Evolutionary conservation across 2,329 filamentous ascomycete species (phyloP).

Genomic region (Sarocladiaceae sp.): DNA sequence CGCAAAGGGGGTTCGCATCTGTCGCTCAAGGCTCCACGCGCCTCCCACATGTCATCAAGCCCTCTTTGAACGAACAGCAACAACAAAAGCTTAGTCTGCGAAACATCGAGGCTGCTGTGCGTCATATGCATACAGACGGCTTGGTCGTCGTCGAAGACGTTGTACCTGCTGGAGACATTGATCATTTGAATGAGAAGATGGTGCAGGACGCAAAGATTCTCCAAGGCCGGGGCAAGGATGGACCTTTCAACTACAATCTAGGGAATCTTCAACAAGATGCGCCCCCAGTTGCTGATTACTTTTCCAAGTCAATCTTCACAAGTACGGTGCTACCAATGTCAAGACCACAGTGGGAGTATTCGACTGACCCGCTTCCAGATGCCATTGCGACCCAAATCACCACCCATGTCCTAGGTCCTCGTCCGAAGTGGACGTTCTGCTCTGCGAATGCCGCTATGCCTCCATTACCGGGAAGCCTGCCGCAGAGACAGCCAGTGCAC

Average conservation of each 20-base stretch:
- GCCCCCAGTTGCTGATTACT: conserved; percentile 42
- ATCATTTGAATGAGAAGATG: conserved; percentile 53
- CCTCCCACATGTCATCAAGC: conserved; percentile 18
- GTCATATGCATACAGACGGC: conserved; percentile 45
- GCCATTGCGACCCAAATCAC: conserved; percentile 50
- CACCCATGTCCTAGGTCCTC: conserved; percentile 46
- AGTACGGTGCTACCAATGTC: conserved; percentile 31
- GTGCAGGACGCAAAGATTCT: conserved; percentile 47
- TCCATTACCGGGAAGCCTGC: conserved; percentile 29
- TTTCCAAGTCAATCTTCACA: conserved; percentile 43
- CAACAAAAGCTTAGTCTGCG: conserved; percentile 31
- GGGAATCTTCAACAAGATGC: conserved; percentile 58
- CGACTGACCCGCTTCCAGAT: conserved; percentile 27
- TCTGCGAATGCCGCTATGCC: conserved; percentile 54
- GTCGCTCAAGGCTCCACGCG: too few species aligned
- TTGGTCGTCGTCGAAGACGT: conserved; percentile 50
- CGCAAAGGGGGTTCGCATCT: too few species aligned
- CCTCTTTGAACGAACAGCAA: conserved; percentile 34
- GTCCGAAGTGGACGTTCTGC: conserved; percentile 50
- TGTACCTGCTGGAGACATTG: conserved; percentile 43
- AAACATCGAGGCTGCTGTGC: conserved; percentile 50
- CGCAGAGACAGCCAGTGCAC: conserved; percentile 49
- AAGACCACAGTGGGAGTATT: background rate
- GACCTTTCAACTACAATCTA: conserved; percentile 57
- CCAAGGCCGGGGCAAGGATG: conserved; percentile 43